Evolutionary conservation across 2,329 filamentous ascomycete species (phyloP), one percentile per base, ranked within the genome.

Genomic region (Didymella keratinophila): DNA sequence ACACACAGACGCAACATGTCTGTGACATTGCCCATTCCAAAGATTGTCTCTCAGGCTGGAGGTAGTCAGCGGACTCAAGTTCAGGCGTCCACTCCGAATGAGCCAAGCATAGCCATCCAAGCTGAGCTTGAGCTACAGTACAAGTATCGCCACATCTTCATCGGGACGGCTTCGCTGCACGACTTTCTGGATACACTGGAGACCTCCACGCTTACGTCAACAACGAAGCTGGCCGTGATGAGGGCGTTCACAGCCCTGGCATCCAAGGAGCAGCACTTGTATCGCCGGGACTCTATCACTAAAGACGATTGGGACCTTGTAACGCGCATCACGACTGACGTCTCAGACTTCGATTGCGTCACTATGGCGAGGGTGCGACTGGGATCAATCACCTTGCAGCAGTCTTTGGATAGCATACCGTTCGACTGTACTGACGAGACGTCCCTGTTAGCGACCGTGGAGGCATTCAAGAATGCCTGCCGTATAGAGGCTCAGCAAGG

Each of bases 81-180:
- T 14, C 46, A 47, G 43, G 39, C 16, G 51, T 63, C 43, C 49
- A 39, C 46, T 34, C n/a, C 32, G 21, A 1, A 23, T 14, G 6
- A 14, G 30, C 30, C 30, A 14, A 32, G 30, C 53, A 56, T 52
- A 56, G 12, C 58, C 37, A 47, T 52, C 2, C 63, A 66, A 27
- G 55, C 64, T 43, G 71, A 72, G 50, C 63, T 63, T 8, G 71
- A 73, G 18, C 62, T 73, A 2, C 68, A 73, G 48, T 74, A 75
- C 64, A 70, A 73, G 42, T 67, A 73, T 52, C 71, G 71, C 28
- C 71, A 75, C 61, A 74, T 67, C 9, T 75, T 74, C 47, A 64
- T 75, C 43, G 72, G 72, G 32, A 72, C 72, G 2, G 70, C 70
- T 5, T 75, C 71, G 0, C 62, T 75, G 0, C 65, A 73, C 56